Evolutionary conservation across 805 yeast species (phyloP).

Genomic region (Metschnikowia aberdeeniae): DNA sequence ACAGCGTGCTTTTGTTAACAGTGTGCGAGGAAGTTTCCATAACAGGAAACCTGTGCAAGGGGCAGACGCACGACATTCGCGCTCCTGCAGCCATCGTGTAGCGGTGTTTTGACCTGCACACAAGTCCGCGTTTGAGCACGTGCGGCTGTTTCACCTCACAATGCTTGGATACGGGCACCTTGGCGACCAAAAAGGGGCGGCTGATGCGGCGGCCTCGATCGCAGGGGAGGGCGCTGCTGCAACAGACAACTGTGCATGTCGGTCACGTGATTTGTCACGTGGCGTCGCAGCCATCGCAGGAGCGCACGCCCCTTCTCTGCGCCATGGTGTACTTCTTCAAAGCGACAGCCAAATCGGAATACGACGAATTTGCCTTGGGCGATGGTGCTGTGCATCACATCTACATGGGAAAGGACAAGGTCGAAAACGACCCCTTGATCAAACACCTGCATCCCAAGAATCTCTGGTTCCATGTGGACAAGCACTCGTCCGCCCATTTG

Average conservation of each 20-base stretch:
- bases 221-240: no score
- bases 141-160: no score
- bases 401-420: constrained; percentile 72
- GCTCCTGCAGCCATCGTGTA: not conserved
- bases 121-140: not conserved
- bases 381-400: constrained; percentile 20
- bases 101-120: not conserved
- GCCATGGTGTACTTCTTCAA: constrained; percentile 19
- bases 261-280: no score
- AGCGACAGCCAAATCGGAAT: constrained; percentile 9
- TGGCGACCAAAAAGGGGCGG: no score
- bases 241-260: no score
- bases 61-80: constrained; percentile 3
- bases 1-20: not conserved
- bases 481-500: constrained; percentile 72
- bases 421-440: constrained; percentile 53
- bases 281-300: no score
- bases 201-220: no score
- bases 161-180: no score
- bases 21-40: not conserved
- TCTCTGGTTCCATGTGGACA: constrained; percentile 81
- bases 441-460: constrained; percentile 62
- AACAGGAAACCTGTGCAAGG: not conserved
- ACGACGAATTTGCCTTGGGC: constrained; percentile 19
- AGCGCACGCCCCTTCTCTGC: no score